phyloP scores from a whole-genome alignment of 2,329 filamentous ascomycete species.

The Hypoxylon sp. region DNA sequence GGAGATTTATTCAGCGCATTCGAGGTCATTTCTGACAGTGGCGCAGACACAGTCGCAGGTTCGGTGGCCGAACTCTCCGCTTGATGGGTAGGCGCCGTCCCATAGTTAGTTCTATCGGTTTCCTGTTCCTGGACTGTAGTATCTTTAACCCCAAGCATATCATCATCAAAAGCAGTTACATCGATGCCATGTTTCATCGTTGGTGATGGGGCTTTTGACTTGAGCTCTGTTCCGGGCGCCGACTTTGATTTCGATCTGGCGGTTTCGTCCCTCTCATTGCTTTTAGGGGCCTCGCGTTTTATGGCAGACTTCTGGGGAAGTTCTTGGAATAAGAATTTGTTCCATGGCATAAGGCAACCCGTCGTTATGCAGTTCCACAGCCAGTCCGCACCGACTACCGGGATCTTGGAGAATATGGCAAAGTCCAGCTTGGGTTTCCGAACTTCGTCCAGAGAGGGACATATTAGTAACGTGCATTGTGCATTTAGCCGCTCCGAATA shows the following conservation, averaged over 20 bases:
- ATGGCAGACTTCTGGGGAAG: constrained; percentile 53
- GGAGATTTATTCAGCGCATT: constrained; percentile 60
- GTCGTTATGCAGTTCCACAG: constrained; percentile 82
- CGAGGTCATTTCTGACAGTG: constrained; percentile 59
- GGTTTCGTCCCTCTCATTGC: constrained; percentile 38
- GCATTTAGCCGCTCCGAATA: constrained; percentile 84
- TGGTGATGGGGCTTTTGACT: constrained; percentile 32
- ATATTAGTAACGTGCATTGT: constrained; percentile 82
- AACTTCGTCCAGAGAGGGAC: constrained; percentile 69
- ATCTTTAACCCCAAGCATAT: constrained; percentile 45
- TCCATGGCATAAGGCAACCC: constrained; percentile 62
- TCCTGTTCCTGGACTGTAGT: constrained; percentile 21
- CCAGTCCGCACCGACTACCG: constrained; percentile 86
- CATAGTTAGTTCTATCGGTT: constrained; percentile 52
- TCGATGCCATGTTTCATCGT: constrained; percentile 54
- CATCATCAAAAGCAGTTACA: constrained; percentile 57
- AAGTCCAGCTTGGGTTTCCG: constrained; percentile 82
- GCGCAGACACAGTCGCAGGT: constrained; percentile 47
- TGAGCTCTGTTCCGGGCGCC: constrained; percentile 31
- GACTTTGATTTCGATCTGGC: constrained; percentile 44
- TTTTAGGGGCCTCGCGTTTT: constrained; percentile 33
- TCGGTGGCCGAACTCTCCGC: constrained; percentile 48
- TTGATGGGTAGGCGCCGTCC: constrained; percentile 59
- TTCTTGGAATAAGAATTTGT: constrained; percentile 63
- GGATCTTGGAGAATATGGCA: constrained; percentile 80